Base-by-base conservation (phyloP, 2,329 filamentous ascomycete species). In the Metarhizium rileyi region DNA sequence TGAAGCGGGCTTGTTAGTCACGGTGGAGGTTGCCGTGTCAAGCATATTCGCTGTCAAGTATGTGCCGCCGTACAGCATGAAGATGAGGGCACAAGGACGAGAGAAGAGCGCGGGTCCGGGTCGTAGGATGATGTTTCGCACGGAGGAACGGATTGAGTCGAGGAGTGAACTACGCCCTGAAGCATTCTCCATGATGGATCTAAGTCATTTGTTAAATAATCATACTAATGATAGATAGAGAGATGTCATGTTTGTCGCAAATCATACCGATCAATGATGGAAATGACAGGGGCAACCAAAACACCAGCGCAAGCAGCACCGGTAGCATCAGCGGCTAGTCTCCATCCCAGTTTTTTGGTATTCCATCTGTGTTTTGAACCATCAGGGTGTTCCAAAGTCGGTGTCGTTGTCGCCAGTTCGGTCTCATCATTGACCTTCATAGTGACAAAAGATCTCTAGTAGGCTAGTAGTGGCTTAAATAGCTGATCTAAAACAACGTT, bases 11-110 rank as follows among this genome's bases (percentile, higher is more conserved):
- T 71, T 67, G 60, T 78, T 70, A 45, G 71, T 66, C 14, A 81
- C 57, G 2, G 86, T 89, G 5, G 87, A 84, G 42, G 81, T 72
- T 44, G 80, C 66, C 0, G 91, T 96, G 70, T 97, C 91, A 63
- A 95, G 81, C 12, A 78, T 70, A 71, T 96, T 96, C 55, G 91
- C 90, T 1, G 87, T 89, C 12, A 93, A 71, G 71, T 96, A 96
- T 52, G 91, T 97, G 56, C 87, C 84, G 53, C 83, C 87, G 74
- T 96, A 97, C 41, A 95, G 74, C 67, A 80, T 72, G 68, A 80
- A 77, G 63, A 90, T 84, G 56, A 89, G 75, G 43, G 71, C 79
- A 59, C 86, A 85, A 1, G 86, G 84, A 52, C 78, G 80, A 46
- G 80, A 80, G 62, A 81, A 67, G 55, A 89, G 59, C 59, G 86